Percentiles rank a stretch among this genome's conserved stretches.
These are phyloP conservation scores for Calendula officinalis DNA, from an alignment of 129 eudicot genomes.

Conservation along the genomic window DNA sequence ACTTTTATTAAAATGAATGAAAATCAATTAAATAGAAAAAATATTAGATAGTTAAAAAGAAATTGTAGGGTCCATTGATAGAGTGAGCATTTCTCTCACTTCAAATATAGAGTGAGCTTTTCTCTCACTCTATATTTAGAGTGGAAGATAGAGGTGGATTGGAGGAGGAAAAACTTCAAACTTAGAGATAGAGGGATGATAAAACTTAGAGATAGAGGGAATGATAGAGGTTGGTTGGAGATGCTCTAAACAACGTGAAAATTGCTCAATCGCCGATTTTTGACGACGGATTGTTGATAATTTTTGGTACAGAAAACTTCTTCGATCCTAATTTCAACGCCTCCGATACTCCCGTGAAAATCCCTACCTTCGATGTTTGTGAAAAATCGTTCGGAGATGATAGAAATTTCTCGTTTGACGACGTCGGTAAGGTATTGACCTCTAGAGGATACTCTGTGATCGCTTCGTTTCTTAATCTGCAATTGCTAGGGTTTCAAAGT, in stretches of 20 bases:
- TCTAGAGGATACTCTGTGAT: slow-evolving; percentile 62
- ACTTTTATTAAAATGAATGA: too few relatives aligned
- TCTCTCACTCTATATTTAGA: too few relatives aligned
- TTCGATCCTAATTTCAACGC: slow-evolving; percentile 46
- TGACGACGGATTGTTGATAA: slow-evolving; percentile 62
- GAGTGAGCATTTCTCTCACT: too few relatives aligned
- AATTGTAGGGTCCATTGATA: too few relatives aligned
- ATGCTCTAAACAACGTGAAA: slow-evolving; percentile 53
- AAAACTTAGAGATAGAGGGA: too few relatives aligned
- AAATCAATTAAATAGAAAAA: too few relatives aligned
- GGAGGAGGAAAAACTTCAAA: too few relatives aligned
- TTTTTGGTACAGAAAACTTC: slow-evolving; percentile 52
- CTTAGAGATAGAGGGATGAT: too few relatives aligned
- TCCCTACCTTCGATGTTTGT: slow-evolving; percentile 25
- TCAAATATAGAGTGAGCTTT: too few relatives aligned
- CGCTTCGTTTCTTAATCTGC: slow-evolving; percentile 73
- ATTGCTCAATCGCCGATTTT: slow-evolving; percentile 52
- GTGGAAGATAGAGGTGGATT: too few relatives aligned
- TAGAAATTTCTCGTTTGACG: slow-evolving; percentile 35
- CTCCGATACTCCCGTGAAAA: slow-evolving; percentile 8
- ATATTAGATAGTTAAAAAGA: too few relatives aligned
- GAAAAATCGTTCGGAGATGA: slow-evolving; percentile 24
- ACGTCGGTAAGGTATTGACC: slow-evolving; percentile 47
- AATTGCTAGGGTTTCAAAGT: slow-evolving; percentile 46
- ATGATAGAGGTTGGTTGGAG: too few relatives aligned